These are phyloP conservation scores for Fusarium cyanostomum DNA, from an alignment of 2,329 filamentous ascomycete species.

Conservation along the genomic window DNA sequence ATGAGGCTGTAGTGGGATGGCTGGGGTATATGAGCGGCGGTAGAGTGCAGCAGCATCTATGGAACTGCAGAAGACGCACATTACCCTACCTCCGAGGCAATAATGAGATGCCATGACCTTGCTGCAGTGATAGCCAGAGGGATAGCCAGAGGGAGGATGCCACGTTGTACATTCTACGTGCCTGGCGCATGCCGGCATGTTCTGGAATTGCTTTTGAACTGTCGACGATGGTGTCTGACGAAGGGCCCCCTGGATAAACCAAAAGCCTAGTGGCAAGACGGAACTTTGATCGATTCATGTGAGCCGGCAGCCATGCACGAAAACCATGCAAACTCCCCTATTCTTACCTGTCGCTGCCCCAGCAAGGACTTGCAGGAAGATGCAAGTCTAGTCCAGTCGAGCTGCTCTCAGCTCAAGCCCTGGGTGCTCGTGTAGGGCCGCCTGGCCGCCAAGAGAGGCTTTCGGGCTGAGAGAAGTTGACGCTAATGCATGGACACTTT, in stretches of 20 bases:
- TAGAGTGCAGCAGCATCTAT: slow-evolving; percentile 22
- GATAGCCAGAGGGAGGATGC: slow-evolving; percentile 39
- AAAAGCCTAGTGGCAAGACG: slow-evolving; percentile 17
- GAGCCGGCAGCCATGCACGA: slow-evolving; percentile 47
- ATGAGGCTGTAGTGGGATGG: slow-evolving; percentile 33
- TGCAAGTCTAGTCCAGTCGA: slow-evolving; percentile 20
- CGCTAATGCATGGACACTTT: slow-evolving; percentile 32
- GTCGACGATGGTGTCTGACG: slow-evolving; percentile 21
- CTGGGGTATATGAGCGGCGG: slow-evolving; percentile 28
- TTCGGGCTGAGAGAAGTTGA: slow-evolving; percentile 17
- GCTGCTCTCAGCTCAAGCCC: slow-evolving; percentile 17
- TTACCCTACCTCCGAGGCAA: slow-evolving; percentile 22
- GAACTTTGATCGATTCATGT: slow-evolving; percentile 45
- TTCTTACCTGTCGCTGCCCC: slow-evolving; percentile 32
- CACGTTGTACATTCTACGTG: slow-evolving; percentile 42
- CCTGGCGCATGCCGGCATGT: slow-evolving; percentile 26
- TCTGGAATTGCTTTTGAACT: slow-evolving; percentile 31
- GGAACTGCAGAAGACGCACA: slow-evolving; percentile 7
- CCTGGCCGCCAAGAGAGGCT: slow-evolving; percentile 12
- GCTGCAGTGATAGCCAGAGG: slow-evolving; percentile 23
- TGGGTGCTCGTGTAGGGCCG: slow-evolving; percentile 8
- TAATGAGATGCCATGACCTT: slow-evolving; percentile 27
- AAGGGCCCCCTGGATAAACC: slow-evolving; percentile 17
- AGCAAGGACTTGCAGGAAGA: slow-evolving; percentile 22
- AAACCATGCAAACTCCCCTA: slow-evolving; percentile 42